Evolutionary conservation across 208 protist species (phyloP).

Genomic region (Acanthamoeba pearcei): DNA sequence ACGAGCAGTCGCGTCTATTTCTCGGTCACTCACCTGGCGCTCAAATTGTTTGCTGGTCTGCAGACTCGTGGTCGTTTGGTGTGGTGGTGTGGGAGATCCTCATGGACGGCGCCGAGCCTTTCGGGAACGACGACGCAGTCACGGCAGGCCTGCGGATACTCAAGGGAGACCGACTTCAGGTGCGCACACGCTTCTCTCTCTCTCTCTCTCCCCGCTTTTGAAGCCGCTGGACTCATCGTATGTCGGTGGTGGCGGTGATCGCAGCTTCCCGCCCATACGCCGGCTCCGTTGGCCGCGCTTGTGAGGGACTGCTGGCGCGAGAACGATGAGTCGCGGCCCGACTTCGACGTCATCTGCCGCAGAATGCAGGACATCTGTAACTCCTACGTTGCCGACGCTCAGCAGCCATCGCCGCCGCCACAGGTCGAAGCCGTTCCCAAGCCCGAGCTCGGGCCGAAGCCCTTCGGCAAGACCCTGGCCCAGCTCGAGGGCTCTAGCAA

Average conservation of each 20-base stretch:
- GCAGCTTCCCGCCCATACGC: slow-evolving; percentile 9
- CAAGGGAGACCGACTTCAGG: slow-evolving; percentile 36
- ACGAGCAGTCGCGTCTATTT: too few species aligned
- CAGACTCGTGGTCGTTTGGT: slow-evolving; percentile 32
- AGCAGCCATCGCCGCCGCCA: not conserved
- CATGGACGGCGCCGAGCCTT: slow-evolving; percentile 69
- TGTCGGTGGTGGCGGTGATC: not conserved
- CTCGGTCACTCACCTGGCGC: too few species aligned
- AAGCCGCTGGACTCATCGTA: not conserved
- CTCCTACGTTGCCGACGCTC: not conserved
- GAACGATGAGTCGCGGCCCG: not conserved
- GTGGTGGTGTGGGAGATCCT: slow-evolving; percentile 76
- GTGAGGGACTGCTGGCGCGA: slow-evolving; percentile 40
- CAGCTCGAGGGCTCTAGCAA: not conserved
- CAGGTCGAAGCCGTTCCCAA: not conserved
- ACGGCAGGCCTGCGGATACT: slow-evolving; percentile 60
- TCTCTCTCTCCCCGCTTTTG: not conserved
- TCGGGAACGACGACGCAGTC: slow-evolving; percentile 46
- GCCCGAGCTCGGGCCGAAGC: not conserved
- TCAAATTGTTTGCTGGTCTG: not conserved
- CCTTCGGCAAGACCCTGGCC: slow-evolving; percentile 42
- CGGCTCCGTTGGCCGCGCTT: not conserved
- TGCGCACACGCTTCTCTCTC: not conserved
- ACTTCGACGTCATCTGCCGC: slow-evolving; percentile 34
- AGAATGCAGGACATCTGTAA: slow-evolving; percentile 16